Percentiles rank a stretch among this genome's conserved stretches.
Evolutionary conservation across 148 eudicot genomes (phyloP).

Genomic region (Selenicereus undatus): DNA sequence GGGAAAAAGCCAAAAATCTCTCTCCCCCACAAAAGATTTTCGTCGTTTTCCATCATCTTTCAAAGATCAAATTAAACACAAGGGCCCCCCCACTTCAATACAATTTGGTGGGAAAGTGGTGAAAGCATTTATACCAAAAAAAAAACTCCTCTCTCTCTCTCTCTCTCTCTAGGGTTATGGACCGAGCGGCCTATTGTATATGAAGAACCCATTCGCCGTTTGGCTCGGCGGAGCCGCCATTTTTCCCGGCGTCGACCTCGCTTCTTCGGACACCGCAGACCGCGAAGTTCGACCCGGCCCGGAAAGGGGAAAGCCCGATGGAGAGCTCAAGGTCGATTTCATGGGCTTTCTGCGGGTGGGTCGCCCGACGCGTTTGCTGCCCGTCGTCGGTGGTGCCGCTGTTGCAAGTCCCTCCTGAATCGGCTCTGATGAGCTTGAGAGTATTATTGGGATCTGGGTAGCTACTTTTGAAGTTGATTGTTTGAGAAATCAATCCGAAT

Average conservation of each 20-base stretch:
- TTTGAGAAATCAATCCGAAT: constrained; percentile 15
- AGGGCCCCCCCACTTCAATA: constrained; percentile 9
- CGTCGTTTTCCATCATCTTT: not conserved
- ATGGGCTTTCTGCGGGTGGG: not conserved
- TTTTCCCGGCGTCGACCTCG: constrained; percentile 6
- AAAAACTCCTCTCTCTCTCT: not conserved
- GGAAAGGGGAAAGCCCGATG: constrained; percentile 49
- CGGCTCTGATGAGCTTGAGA: constrained; percentile 17
- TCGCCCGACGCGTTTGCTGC: constrained; percentile 12
- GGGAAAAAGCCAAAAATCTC: not conserved
- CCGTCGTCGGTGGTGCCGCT: constrained; percentile 61
- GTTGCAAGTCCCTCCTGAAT: constrained; percentile 38
- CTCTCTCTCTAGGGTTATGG: not conserved
- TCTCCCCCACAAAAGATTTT: not conserved
- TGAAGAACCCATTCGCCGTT: constrained; percentile 15
- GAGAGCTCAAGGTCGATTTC: constrained; percentile 55
- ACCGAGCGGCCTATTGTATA: constrained; percentile 20
- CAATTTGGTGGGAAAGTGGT: constrained; percentile 6
- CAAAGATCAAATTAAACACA: not conserved
- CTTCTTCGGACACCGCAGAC: constrained; percentile 2
- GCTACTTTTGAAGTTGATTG: constrained; percentile 22
- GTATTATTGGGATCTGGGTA: not conserved
- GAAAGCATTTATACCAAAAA: constrained; percentile 8
- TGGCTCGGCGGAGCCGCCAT: not conserved
- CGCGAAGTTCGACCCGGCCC: constrained; percentile 9